A percentile compares a stretch with the other conserved stretches of the same genome.
Conservation (phyloP, 78 protist species). For the Protostelium mycophagum region DNA sequence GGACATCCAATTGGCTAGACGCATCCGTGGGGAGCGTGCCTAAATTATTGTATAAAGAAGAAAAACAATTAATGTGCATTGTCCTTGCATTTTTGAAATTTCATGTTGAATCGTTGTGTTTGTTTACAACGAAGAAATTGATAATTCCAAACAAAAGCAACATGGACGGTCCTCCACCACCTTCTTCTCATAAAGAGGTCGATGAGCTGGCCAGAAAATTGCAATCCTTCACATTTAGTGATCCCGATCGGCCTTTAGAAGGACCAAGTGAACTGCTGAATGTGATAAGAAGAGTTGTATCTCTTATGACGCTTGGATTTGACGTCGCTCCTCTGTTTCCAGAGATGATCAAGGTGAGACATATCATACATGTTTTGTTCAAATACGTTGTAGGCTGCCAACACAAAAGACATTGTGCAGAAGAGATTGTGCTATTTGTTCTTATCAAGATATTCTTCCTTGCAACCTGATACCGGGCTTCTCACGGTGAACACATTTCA, state of each 20-base stretch:
- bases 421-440: conserved; percentile 86
- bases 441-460: conserved; percentile 66
- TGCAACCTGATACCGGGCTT: conserved; percentile 72
- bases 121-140: too few relatives aligned
- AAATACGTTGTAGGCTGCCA: conserved; percentile 46
- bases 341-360: conserved; percentile 79
- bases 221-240: not conserved
- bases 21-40: too few relatives aligned
- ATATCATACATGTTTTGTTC: conserved; percentile 19
- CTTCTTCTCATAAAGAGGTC: not conserved
- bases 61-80: too few relatives aligned
- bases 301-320: conserved; percentile 91
- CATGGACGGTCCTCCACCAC: too few relatives aligned
- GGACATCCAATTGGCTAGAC: too few relatives aligned
- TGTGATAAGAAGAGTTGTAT: conserved; percentile 35
- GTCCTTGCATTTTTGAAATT: too few relatives aligned
- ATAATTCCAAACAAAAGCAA: too few relatives aligned
- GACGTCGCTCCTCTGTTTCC: conserved; percentile 87
- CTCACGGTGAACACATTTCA: conserved; percentile 87
- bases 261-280: not conserved
- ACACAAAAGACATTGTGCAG: conserved; percentile 68
- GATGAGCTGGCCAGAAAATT: not conserved
- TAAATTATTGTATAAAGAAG: too few relatives aligned
- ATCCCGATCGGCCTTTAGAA: too few relatives aligned
- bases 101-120: too few relatives aligned